phyloP scores from a whole-genome alignment of 306 rosid species.

The Cicer yamashitae region DNA sequence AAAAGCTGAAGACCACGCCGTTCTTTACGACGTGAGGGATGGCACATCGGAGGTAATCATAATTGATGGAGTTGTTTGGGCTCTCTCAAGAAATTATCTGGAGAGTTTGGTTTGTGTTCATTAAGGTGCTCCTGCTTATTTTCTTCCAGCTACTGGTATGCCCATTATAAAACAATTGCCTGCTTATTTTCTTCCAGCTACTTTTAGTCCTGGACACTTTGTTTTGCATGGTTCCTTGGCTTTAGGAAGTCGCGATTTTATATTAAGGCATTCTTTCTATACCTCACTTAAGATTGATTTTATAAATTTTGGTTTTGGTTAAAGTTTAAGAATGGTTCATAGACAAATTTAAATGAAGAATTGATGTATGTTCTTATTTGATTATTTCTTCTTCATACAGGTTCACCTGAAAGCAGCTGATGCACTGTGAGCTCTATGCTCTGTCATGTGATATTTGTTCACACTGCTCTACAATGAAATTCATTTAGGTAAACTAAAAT shows the following conservation, averaged over 20 bases:
- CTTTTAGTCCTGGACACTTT: constrained; percentile 17
- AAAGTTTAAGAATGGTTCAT: not conserved
- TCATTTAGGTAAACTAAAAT: constrained; percentile 11
- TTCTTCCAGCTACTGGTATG: no score
- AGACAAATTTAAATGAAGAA: constrained; percentile 5
- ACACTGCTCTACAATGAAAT: constrained; percentile 31
- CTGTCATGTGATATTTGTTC: constrained; percentile 21
- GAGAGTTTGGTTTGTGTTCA: no score
- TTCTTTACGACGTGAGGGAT: no score
- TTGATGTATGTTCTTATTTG: constrained; percentile 5
- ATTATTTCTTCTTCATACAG: constrained; percentile 39
- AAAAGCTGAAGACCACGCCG: no score
- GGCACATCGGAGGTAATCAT: no score
- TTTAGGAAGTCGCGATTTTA: constrained; percentile 15
- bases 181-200: no score
- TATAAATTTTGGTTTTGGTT: constrained; percentile 3
- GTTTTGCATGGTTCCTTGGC: constrained; percentile 8
- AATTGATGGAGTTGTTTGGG: no score
- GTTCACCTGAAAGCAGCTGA: constrained; percentile 41
- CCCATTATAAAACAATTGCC: no score
- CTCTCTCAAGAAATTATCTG: no score
- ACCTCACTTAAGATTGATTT: not conserved
- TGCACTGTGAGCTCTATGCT: constrained; percentile 1
- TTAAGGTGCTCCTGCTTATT: no score
- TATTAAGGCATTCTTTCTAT: constrained; percentile 1